A percentile compares a stretch with the other conserved stretches of the same genome.
Conservation (phyloP, 306 rosid species). For the Rosa lucieae region DNA sequence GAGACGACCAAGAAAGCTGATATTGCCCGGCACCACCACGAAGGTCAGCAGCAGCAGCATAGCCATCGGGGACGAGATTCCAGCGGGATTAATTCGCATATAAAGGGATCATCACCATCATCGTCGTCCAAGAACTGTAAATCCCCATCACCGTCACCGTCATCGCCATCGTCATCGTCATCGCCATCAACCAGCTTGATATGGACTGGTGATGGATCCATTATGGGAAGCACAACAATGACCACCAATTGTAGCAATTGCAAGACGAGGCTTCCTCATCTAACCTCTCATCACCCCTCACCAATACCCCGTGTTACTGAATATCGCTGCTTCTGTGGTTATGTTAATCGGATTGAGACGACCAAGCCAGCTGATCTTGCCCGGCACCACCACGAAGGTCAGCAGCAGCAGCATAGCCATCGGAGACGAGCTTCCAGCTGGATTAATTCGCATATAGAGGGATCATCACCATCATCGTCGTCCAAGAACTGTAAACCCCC, state of each 20-base stretch:
- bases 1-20: not conserved
- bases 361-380: not conserved
- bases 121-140: not conserved
- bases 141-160: not conserved
- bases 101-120: not conserved
- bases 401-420: not conserved
- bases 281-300: not conserved
- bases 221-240: not conserved
- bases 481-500: not conserved
- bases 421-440: not conserved
- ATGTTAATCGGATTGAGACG: not conserved
- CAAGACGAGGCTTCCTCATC: not conserved
- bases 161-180: too few relatives aligned
- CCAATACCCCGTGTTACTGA: not conserved
- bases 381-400: not conserved
- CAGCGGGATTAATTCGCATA: not conserved
- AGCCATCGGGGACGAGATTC: not conserved
- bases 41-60: not conserved
- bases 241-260: not conserved
- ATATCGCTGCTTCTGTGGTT: constrained; percentile 1
- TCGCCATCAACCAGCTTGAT: not conserved
- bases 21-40: not conserved
- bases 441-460: not conserved
- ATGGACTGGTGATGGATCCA: not conserved
- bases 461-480: not conserved